Conservation (phyloP, 345 rosid species). For the Cardamine occulta region DNA sequence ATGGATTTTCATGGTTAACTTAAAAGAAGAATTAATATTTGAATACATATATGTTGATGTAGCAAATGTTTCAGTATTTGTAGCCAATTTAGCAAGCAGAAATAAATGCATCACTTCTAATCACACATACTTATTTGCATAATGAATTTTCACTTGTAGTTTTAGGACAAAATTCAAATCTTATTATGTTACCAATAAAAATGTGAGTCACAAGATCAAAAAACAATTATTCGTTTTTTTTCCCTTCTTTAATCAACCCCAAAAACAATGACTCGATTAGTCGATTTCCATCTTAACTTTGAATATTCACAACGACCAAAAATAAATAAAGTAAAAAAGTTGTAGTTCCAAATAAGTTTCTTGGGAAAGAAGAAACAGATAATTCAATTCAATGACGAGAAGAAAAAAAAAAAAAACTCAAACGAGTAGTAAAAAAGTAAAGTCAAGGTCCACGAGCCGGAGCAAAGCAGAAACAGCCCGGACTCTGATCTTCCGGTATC, state of each 20-base stretch:
- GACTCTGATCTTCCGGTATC: constrained; percentile 78
- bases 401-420: neutral
- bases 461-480: constrained; percentile 76
- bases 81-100: no score
- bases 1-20: no score
- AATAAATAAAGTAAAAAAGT: neutral
- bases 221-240: neutral
- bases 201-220: neutral
- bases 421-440: neutral
- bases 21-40: no score
- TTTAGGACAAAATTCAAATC: no score
- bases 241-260: neutral
- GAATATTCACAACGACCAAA: constrained; percentile 9
- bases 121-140: no score
- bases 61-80: no score
- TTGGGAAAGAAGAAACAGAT: constrained; percentile 17
- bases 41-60: no score
- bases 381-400: neutral
- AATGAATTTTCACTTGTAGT: no score
- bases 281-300: neutral
- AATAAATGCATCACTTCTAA: no score
- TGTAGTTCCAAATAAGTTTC: neutral
- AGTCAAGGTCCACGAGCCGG: constrained; percentile 79
- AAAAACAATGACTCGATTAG: neutral
- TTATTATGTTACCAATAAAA: no score